Evolutionary conservation across 768 basidiomycete species (phyloP).

Genomic region (Phlebiopsis flavidoalba): DNA sequence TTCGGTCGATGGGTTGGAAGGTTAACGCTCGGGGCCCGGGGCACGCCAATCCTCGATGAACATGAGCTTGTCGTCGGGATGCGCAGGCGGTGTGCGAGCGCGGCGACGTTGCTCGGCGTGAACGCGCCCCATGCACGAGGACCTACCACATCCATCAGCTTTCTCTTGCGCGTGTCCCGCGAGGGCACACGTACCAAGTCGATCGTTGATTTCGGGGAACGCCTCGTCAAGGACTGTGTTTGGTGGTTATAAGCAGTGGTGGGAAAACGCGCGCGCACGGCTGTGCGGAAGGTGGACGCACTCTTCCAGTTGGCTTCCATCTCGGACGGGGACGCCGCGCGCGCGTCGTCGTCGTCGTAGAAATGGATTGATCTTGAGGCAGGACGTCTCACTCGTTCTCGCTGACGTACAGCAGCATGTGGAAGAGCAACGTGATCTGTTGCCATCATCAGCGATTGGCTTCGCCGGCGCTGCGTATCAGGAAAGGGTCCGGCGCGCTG

Average conservation of each 20-base stretch:
- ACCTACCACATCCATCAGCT: conserved; percentile 29
- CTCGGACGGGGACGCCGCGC: conserved; percentile 59
- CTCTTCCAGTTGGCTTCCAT: conserved; percentile 69
- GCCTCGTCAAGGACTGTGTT: conserved; percentile 51
- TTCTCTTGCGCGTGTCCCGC: not conserved
- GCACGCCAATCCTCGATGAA: conserved; percentile 62
- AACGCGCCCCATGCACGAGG: conserved; percentile 40
- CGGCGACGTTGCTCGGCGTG: conserved; percentile 40
- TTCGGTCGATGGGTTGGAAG: conserved; percentile 40
- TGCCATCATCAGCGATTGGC: not conserved
- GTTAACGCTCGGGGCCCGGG: conserved; percentile 43
- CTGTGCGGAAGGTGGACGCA: conserved; percentile 25
- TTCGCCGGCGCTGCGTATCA: not conserved
- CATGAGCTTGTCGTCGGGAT: conserved; percentile 54
- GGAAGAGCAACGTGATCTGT: conserved; percentile 64
- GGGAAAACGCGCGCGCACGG: not conserved
- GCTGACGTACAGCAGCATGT: conserved; percentile 60
- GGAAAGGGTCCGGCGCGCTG: not conserved
- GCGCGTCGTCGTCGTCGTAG: conserved; percentile 42
- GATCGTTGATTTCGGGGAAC: conserved; percentile 59
- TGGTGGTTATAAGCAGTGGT: not conserved
- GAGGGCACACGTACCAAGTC: conserved; percentile 41
- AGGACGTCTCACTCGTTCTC: conserved; percentile 67
- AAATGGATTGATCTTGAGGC: conserved; percentile 69
- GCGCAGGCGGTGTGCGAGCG: conserved; percentile 41